Conservation (phyloP, 1,284 basidiomycete species). For the Meira miltonrushii region DNA sequence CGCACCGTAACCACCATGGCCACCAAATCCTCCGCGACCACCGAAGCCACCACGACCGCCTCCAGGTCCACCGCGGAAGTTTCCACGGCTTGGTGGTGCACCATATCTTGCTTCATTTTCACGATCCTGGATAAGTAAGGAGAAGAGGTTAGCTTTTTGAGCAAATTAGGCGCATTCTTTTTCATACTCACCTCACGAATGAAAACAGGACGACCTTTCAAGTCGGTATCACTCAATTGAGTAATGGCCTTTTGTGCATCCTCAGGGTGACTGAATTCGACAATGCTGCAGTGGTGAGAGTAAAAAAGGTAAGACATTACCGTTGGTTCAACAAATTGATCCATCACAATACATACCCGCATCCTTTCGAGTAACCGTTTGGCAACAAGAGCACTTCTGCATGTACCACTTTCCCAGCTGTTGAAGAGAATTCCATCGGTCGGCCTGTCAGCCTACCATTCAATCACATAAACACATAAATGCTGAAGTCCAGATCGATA, state of each 20-base stretch:
- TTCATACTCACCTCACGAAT: conserved; percentile 75
- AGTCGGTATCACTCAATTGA: conserved; percentile 62
- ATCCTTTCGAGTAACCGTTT: conserved; percentile 92
- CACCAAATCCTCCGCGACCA: conserved; percentile 32
- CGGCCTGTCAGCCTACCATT: conserved; percentile 32
- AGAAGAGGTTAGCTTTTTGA: not conserved
- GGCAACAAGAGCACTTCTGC: conserved; percentile 96
- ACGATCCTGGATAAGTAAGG: conserved; percentile 67
- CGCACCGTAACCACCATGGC: conserved; percentile 14
- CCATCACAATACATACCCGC: conserved; percentile 54
- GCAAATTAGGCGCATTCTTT: not conserved
- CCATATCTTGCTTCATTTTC: conserved; percentile 92
- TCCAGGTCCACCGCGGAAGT: conserved; percentile 58
- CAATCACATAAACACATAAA: not conserved
- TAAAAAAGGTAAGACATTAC: not conserved
- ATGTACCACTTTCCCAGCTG: conserved; percentile 75
- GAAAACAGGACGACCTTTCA: conserved; percentile 87
- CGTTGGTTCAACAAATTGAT: too few relatives aligned
- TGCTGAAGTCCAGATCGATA: too few relatives aligned
- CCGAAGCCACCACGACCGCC: conserved; percentile 31
- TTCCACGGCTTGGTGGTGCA: conserved; percentile 63
- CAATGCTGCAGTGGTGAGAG: conserved; percentile 26
- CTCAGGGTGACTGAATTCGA: conserved; percentile 36
- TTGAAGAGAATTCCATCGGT: not conserved
- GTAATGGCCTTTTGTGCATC: conserved; percentile 41